Conservation (phyloP, 2,329 filamentous ascomycete species). For the Paecilomyces niveus region DNA sequence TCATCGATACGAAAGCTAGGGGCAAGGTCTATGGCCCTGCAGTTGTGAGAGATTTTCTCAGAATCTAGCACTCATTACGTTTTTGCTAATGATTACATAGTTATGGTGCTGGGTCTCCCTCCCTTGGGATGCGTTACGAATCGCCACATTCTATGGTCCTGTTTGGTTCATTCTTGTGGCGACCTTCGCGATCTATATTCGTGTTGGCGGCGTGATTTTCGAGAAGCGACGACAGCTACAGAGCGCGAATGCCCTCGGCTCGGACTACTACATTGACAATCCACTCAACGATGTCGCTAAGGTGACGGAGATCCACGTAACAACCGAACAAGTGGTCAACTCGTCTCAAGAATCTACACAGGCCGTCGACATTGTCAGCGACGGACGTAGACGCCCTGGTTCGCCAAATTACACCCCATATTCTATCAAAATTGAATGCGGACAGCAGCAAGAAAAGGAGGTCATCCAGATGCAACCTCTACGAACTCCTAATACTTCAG, state of each 20-base stretch:
- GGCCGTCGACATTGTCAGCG: conserved; percentile 2
- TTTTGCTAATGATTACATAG: conserved; percentile 20
- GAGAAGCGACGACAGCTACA: conserved; percentile 56
- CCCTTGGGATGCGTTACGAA: conserved; percentile 64
- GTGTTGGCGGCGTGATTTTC: conserved; percentile 32
- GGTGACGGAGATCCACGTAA: conserved; percentile 60
- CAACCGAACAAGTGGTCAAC: conserved; percentile 40
- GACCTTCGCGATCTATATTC: conserved; percentile 34
- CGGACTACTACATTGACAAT: conserved; percentile 38
- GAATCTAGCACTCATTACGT: neutral
- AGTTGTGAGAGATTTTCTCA: conserved; percentile 35
- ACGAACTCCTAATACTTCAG: neutral
- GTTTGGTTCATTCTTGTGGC: conserved; percentile 36
- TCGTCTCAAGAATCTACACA: conserved; percentile 3
- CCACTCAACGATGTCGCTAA: conserved; percentile 41
- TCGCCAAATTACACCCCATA: conserved; percentile 16
- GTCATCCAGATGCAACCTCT: conserved; percentile 5
- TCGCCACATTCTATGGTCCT: conserved; percentile 62
- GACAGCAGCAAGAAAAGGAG: conserved; percentile 3
- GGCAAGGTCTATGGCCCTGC: conserved; percentile 67
- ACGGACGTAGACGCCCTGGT: conserved; percentile 1
- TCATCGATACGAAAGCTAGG: conserved; percentile 47
- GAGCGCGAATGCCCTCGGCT: conserved; percentile 45
- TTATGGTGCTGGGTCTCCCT: conserved; percentile 74
- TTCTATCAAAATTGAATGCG: conserved; percentile 25